Percentiles rank a stretch among this genome's conserved stretches.
phyloP scores from a whole-genome alignment of 768 basidiomycete species.

The Pleurotus cornucopiae region DNA sequence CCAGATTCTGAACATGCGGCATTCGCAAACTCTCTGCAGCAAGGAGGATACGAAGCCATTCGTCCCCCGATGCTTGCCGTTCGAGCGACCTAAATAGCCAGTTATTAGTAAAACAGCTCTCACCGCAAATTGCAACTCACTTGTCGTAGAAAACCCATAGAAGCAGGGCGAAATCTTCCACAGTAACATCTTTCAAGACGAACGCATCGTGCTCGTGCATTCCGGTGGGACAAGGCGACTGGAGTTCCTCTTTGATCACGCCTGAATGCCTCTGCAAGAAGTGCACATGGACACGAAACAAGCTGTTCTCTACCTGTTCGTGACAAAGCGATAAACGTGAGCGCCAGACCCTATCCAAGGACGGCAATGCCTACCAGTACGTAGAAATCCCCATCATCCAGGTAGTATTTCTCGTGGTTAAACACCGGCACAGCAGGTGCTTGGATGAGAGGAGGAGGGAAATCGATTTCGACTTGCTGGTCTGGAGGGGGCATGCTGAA shows the following conservation, averaged over 20 bases:
- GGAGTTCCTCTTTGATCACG: no score
- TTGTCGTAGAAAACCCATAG: not conserved
- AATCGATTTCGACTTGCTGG: no score
- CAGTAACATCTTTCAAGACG: no score
- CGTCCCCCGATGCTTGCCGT: not conserved
- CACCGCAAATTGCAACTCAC: not conserved
- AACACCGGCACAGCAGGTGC: no score
- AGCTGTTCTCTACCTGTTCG: not conserved
- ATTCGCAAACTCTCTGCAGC: not conserved
- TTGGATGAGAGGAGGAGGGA: no score
- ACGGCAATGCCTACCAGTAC: not conserved
- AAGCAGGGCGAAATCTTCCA: not conserved
- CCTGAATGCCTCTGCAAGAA: not conserved
- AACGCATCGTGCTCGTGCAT: no score
- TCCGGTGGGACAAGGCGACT: no score
- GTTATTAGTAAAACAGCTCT: not conserved
- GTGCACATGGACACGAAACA: not conserved
- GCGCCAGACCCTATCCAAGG: no score
- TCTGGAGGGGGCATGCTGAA: no score
- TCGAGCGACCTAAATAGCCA: not conserved
- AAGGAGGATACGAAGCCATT: not conserved
- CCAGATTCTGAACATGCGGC: not conserved
- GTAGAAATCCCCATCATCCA: not conserved
- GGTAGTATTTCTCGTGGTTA: not conserved
- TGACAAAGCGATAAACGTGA: no score